Percentiles rank a stretch among this genome's conserved stretches.
These are phyloP conservation scores for Sporobolomyces roseus DNA, from an alignment of 768 basidiomycete genomes.

Conservation along the genomic window DNA sequence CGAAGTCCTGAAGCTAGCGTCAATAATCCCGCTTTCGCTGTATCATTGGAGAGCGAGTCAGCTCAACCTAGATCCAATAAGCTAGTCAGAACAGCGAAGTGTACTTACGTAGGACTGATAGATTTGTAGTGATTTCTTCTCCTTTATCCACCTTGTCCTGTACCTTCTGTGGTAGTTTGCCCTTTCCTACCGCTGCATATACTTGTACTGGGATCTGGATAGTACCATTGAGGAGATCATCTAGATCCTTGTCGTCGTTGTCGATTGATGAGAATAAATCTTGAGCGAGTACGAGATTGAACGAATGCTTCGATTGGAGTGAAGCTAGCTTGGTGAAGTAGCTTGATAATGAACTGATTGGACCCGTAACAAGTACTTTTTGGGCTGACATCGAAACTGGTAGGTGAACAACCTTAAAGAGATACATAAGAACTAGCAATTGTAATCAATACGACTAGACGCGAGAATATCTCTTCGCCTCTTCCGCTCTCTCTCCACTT, in stretches of 20 bases:
- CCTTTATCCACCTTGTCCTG: conserved; percentile 70
- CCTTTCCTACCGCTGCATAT: conserved; percentile 84
- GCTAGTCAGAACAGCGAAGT: background rate
- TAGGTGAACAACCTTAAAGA: background rate
- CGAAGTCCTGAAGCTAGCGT: conserved; percentile 43
- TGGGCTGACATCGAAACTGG: background rate
- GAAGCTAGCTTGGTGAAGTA: conserved; percentile 74
- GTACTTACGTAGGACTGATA: conserved; percentile 76
- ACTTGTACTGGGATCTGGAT: conserved; percentile 79
- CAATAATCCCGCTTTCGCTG: conserved; percentile 20
- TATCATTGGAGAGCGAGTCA: background rate
- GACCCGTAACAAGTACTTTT: conserved; percentile 35
- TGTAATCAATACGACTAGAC: too few species aligned
- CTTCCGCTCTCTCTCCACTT: background rate
- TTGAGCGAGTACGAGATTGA: conserved; percentile 72
- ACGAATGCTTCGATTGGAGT: conserved; percentile 87
- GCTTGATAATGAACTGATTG: conserved; percentile 56
- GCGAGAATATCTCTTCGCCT: background rate
- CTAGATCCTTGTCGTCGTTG: conserved; percentile 56
- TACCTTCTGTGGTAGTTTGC: conserved; percentile 67
- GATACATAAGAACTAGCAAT: too few species aligned
- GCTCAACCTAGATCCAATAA: conserved; percentile 1
- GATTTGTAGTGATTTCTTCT: conserved; percentile 74
- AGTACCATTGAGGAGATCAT: conserved; percentile 62
- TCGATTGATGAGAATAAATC: conserved; percentile 73